phyloP scores from a whole-genome alignment of 148 eudicot species.

The Chenopodium quinoa region DNA sequence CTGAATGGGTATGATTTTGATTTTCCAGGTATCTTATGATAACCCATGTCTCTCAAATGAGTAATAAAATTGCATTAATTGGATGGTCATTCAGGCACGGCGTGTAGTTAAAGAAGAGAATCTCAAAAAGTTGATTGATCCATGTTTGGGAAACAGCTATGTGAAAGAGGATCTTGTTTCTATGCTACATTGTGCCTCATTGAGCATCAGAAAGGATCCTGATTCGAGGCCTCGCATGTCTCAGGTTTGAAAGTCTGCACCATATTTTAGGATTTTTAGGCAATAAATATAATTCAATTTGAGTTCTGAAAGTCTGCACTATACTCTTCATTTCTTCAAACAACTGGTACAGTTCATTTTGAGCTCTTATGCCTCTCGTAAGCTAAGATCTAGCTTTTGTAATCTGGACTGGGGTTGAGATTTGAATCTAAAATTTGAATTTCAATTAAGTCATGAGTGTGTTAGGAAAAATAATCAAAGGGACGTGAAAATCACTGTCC shows the following conservation, averaged over 20 bases:
- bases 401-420: background rate
- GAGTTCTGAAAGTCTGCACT: background rate
- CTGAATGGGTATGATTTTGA: constrained; percentile 63
- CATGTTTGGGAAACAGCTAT: constrained; percentile 44
- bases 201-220: constrained; percentile 74
- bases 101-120: constrained; percentile 56
- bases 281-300: background rate
- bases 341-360: background rate
- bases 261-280: background rate
- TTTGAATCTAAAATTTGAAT: background rate
- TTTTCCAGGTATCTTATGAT: background rate
- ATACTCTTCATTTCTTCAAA: no score
- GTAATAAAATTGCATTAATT: background rate
- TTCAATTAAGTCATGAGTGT: background rate
- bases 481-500: no score
- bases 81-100: constrained; percentile 57
- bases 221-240: constrained; percentile 92
- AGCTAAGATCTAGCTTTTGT: background rate
- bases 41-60: background rate
- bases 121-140: constrained; percentile 62
- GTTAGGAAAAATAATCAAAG: no score
- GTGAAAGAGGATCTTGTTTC: constrained; percentile 56
- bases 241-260: constrained; percentile 50
- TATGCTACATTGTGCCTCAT: constrained; percentile 75
- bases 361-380: background rate